Evolutionary conservation across 1,284 basidiomycete genomes (phyloP), one percentile per base, ranked within the genome.

Genomic region (Puccinia horiana): DNA sequence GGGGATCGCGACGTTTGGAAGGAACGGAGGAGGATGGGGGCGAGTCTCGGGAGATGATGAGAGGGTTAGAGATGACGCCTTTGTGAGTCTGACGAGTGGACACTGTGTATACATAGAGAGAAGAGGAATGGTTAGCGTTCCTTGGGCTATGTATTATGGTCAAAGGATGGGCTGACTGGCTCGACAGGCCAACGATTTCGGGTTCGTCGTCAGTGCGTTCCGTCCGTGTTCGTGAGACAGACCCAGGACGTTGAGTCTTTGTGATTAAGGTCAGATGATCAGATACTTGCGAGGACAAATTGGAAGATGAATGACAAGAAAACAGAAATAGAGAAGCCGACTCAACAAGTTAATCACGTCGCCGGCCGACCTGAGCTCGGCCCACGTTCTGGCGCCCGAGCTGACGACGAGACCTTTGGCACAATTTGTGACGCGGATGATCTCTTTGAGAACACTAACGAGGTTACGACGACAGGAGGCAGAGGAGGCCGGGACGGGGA

Each of bases 401-500:
- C 77, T 72, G 32, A 80, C 37, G 29, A 80, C 63, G 9, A 72
- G 40, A 23, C 67, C 77, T 32, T 72, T 56, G 35, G 65, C 67
- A 49, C 63, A 54, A 61, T 80, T 80, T 20, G 77, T 72, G 35
- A 80, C 77, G 20, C 67, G 47, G 32, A 80, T 72, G 47, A 80
- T 40, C 32, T 80, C 77, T 26, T 72, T 70, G 18, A 61, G 44
- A 9, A 35, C 35, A 32, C 42, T 52, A 18, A 61, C 23, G n/a
- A 56, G 67, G 26, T 79, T 79, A 5, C 42, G 58, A 20, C 75
- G 35, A 32, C 40, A 47, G 11, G 26, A 29, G 26, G 58, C 3
- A 29, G 35, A 61, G 29, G 75, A 26, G 11, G 23, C 54, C 37
- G 61, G n/a, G 35, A 54, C 35, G n/a, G 76, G 76, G 40, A 79